Evolutionary conservation across 129 eudicot genomes (phyloP).

Genomic region (Centaurea solstitialis): DNA sequence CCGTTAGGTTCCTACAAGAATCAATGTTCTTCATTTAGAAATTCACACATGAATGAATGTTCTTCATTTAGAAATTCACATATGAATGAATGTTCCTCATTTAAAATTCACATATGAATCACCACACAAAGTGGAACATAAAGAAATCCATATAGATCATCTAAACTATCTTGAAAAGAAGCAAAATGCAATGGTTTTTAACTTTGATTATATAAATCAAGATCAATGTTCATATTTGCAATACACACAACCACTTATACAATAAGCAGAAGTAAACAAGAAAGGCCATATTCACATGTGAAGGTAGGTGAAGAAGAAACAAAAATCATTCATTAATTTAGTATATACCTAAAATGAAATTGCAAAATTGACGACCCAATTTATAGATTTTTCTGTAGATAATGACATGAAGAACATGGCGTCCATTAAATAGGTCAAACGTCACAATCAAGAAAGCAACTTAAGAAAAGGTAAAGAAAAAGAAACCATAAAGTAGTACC

Average conservation of each 20-base stretch:
- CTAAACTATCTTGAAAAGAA: background rate
- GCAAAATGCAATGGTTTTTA: background rate
- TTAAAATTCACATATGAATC: background rate
- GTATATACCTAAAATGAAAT: conserved; percentile 25
- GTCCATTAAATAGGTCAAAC: conserved; percentile 48
- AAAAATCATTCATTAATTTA: conserved; percentile 25
- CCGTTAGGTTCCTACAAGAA: conserved; percentile 58
- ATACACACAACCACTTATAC: background rate
- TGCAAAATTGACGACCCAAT: conserved; percentile 26
- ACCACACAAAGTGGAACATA: background rate
- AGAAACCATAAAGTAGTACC: conserved; percentile 39
- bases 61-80: background rate
- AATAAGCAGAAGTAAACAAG: conserved; percentile 14
- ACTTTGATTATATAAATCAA: background rate
- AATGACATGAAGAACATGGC: conserved; percentile 48
- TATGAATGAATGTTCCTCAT: background rate
- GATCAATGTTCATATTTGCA: background rate
- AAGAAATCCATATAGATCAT: background rate
- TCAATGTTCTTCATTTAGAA: background rate
- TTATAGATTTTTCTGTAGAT: conserved; percentile 26
- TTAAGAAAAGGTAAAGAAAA: conserved; percentile 32
- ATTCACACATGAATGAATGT: conserved; percentile 1
- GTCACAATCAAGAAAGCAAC: conserved; percentile 54
- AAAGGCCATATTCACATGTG: conserved; percentile 30
- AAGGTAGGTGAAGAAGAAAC: conserved; percentile 34